Conservation (phyloP, 2,329 filamentous ascomycete genomes). For the Penicillium sp. region DNA sequence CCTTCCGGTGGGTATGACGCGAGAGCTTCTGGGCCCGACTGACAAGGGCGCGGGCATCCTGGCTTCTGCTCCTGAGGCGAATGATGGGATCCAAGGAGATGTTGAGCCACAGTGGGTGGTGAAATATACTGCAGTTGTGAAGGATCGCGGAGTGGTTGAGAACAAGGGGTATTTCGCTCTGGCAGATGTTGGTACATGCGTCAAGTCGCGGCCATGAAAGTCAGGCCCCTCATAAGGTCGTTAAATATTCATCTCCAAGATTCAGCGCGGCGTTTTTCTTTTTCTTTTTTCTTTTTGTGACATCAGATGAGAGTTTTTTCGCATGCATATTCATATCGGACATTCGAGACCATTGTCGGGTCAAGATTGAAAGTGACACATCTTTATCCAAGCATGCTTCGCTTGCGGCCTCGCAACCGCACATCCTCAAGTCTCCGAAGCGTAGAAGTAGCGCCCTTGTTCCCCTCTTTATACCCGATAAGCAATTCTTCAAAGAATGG, state of each 20-base stretch:
- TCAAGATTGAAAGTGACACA: conserved; percentile 5
- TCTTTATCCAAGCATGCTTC: conserved; percentile 85
- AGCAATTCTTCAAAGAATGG: conserved; percentile 72
- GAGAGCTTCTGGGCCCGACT: conserved; percentile 76
- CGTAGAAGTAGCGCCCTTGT: conserved; percentile 72
- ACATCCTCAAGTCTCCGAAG: conserved; percentile 88
- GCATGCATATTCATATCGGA: background rate
- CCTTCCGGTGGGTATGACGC: conserved; percentile 77
- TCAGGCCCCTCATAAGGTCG: conserved; percentile 1
- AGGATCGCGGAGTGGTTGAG: conserved; percentile 91
- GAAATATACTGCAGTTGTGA: conserved; percentile 94
- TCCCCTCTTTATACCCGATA: conserved; percentile 69
- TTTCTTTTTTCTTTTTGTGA: conserved; percentile 4
- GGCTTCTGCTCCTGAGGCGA: conserved; percentile 55
- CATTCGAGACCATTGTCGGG: background rate
- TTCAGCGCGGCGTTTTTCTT: conserved; percentile 24
- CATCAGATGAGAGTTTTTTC: background rate
- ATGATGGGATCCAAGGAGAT: conserved; percentile 67
- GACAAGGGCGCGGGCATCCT: conserved; percentile 74
- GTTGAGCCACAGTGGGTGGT: conserved; percentile 90
- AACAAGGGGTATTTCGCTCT: conserved; percentile 97
- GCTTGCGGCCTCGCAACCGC: conserved; percentile 88
- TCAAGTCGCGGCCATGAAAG: conserved; percentile 30
- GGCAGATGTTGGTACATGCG: conserved; percentile 64
- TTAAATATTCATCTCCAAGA: conserved; percentile 16